Base-by-base conservation (phyloP, 2,329 filamentous ascomycete species). In the Dissoconium aciculare region DNA sequence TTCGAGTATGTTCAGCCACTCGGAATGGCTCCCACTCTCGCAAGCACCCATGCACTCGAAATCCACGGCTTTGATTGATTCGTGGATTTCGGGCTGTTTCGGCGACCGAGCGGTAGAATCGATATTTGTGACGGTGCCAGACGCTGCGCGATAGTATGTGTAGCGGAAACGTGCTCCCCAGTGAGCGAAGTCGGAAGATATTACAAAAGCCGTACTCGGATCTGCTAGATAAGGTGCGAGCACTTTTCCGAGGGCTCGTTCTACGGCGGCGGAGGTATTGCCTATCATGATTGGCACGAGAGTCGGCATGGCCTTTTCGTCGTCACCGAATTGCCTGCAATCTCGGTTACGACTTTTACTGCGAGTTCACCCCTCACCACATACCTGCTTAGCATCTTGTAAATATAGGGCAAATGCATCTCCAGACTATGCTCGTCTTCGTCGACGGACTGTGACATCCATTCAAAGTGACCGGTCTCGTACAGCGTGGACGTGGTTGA, bases 181-280 rank as follows among this genome's bases (percentile, higher is more conserved):
- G 56, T 98, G 89, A 41, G 87, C 94, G 54, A 98, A 98, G 54
- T 98, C 89, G 1, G 84, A 93, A 53, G 80, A 89, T 40, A 95
- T 69, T 37, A 98, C 69, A 51, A 95, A 94, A 2, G 77, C 73
- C 37, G 81, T 91, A 9, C 67, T 60, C 0, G 76, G 70, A 43
- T 93, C 78, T 17, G 65, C 63, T 5, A 98, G 59, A 52, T 89
- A 92, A 0, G 78, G 75, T 1, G 79, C 71, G 5, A 98, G 62
- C n/a, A 84, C 52, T 15, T 60, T 47, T 2, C 83, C 89, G 34
- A 78, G 71, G 2, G 55, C 59, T 29, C 69, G 69, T 56, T 95
- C 87, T 2, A 74, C 70, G 0, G 58, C 36, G 0, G 67, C 58
- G 31, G 67, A 68, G 21, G 81, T 84, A 45, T 71, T 75, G 26